phyloP scores from a whole-genome alignment of 208 protist genomes.

The Wallacemonas sp. region DNA sequence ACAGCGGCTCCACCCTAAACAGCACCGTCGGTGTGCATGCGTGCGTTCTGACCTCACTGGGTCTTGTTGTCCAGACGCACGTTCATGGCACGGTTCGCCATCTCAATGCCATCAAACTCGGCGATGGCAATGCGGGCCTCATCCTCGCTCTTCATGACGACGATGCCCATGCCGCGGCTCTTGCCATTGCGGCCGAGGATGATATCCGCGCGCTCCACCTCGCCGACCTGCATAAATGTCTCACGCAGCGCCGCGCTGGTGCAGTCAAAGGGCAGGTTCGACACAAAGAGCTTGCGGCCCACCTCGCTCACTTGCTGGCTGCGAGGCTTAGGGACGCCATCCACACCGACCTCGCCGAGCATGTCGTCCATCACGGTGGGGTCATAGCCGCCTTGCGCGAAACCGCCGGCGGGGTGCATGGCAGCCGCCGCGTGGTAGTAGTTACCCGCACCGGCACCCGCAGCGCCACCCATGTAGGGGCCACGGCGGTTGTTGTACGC shows the following conservation, averaged over 20 bases:
- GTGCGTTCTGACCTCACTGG: too few species aligned
- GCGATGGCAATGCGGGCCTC: constrained; percentile 69
- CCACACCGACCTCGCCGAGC: constrained; percentile 1
- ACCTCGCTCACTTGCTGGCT: constrained; percentile 68
- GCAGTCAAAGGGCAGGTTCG: constrained; percentile 84
- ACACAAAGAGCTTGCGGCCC: constrained; percentile 76
- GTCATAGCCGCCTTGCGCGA: constrained; percentile 17
- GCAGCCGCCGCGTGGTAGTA: constrained; percentile 10
- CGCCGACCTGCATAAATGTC: constrained; percentile 80
- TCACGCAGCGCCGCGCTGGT: constrained; percentile 60
- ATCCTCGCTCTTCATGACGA: constrained; percentile 70
- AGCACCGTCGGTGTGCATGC: too few species aligned
- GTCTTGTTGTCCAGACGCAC: constrained; percentile 75
- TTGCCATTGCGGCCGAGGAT: constrained; percentile 68
- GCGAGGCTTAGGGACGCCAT: constrained; percentile 72
- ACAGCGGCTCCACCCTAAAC: too few species aligned
- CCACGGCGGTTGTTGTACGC: constrained; percentile 28
- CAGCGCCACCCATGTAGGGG: constrained; percentile 9
- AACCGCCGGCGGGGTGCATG: constrained; percentile 3
- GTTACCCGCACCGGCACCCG: constrained; percentile 18
- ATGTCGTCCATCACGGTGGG: constrained; percentile 1
- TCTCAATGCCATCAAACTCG: constrained; percentile 87
- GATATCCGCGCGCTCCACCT: constrained; percentile 77
- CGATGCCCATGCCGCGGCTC: constrained; percentile 73
- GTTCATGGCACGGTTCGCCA: constrained; percentile 80